Evolutionary conservation across 495 filamentous ascomycete genomes (phyloP), one percentile per base, ranked within the genome.

Genomic region (Tricharina praecox): DNA sequence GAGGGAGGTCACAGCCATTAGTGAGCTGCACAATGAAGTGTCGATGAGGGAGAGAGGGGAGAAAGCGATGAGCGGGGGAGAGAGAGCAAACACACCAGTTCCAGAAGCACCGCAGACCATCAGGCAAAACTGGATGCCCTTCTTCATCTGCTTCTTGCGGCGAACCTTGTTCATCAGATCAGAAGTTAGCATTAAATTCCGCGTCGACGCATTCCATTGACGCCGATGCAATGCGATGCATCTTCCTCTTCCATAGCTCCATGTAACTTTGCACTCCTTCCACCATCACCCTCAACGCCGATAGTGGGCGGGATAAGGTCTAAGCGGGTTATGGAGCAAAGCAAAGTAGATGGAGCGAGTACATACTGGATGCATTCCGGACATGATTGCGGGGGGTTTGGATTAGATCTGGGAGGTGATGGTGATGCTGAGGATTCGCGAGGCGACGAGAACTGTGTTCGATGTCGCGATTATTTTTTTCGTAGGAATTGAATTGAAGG

Each of bases 111-210:
- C 90, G 65, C 92, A 96, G 56, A 97, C 90, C 90, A 97, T 97
- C 79, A 97, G 64, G 70, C 88, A 96, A 73, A 97, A 97, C 73
- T 96, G 92, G 62, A 97, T 95, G 55, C 90, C 90, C 80, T 96
- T 97, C 81, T 97, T 97, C 69, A 96, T 88, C 74, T 96, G 95
- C 78, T 97, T 97, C 87, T 97, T 97, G 63, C 85, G 79, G 68
- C 90, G 87, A 65, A 93, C 86, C 80, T 92, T n/a, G n/a, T n/a
- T 53, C 47, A 51, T 59, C 25, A 53, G 53, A 58, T 23, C 24
- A 42, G 53, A 47, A 44, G 43, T 51, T 49, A 39, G 49, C 40
- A 40, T 18, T 40, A 21, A n/a, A n/a, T n/a, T n/a, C n/a, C n/a
- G n/a, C n/a, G n/a, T n/a, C n/a, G n/a, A n/a, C n/a, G n/a, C n/a